Percentiles rank a stretch among this genome's conserved stretches.
These are phyloP conservation scores for Suaeda aralocaspica DNA, from an alignment of 148 eudicot species.

Conservation along the genomic window DNA sequence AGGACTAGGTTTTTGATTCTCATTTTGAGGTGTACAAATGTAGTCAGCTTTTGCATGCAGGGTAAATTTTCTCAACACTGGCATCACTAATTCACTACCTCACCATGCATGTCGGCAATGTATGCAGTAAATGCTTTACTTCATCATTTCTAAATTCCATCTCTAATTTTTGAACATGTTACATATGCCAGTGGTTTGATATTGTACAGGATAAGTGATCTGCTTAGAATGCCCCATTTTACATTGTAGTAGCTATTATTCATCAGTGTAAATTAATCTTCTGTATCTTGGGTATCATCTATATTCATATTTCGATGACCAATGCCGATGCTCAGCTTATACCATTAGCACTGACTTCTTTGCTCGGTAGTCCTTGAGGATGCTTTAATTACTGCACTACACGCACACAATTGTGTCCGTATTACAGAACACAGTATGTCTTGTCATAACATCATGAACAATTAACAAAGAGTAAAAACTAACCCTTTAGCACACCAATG, in stretches of 20 bases:
- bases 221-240: neutral
- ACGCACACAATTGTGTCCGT: too few species aligned
- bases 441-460: too few species aligned
- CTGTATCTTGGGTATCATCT: neutral
- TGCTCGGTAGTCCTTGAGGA: too few species aligned
- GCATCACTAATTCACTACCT: neutral
- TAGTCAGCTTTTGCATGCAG: neutral
- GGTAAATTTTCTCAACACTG: constrained; percentile 4
- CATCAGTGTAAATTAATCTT: neutral
- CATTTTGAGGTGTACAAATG: constrained; percentile 11
- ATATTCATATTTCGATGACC: neutral
- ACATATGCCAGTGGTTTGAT: neutral
- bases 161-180: neutral
- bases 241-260: neutral
- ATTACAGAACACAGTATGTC: too few species aligned
- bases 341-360: too few species aligned
- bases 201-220: constrained; percentile 1
- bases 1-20: neutral
- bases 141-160: neutral
- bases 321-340: too few species aligned
- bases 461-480: too few species aligned
- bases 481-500: too few species aligned
- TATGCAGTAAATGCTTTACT: neutral
- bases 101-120: neutral
- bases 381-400: too few species aligned